Conservation (phyloP, 257 asterid genomes). For the Nicotiana obtusifolia region DNA sequence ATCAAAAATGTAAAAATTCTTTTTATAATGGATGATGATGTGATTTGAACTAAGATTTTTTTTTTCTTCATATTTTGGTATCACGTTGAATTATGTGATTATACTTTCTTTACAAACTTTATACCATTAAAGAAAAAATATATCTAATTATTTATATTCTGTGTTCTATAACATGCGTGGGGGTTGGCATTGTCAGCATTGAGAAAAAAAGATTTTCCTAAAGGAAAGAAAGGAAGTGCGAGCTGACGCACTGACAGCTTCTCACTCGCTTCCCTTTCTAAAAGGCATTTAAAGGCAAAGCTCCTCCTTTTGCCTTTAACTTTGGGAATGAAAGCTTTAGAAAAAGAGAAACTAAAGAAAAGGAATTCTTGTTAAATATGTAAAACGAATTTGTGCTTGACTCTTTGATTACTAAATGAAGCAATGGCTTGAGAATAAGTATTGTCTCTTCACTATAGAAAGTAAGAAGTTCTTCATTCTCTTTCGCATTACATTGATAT, state of each 20-base stretch:
- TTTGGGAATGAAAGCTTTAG: conserved; percentile 3
- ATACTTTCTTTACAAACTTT: background rate
- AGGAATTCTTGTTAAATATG: background rate
- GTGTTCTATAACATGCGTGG: background rate
- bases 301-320: conserved; percentile 3
- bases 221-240: conserved; percentile 8
- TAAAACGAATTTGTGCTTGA: background rate
- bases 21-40: background rate
- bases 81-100: background rate
- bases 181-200: conserved; percentile 8
- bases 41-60: background rate
- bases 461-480: background rate
- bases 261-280: conserved; percentile 11
- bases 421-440: background rate
- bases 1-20: background rate
- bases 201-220: conserved; percentile 6
- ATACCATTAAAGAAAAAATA: background rate
- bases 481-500: too few species aligned
- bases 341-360: background rate
- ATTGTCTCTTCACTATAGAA: background rate
- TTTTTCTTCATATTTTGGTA: background rate
- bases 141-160: background rate
- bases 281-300: conserved; percentile 11
- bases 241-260: conserved; percentile 23
- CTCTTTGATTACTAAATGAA: background rate